Evolutionary conservation across 768 basidiomycete species (phyloP), one percentile per base, ranked within the genome.

Genomic region (Trametes cinnabarina): DNA sequence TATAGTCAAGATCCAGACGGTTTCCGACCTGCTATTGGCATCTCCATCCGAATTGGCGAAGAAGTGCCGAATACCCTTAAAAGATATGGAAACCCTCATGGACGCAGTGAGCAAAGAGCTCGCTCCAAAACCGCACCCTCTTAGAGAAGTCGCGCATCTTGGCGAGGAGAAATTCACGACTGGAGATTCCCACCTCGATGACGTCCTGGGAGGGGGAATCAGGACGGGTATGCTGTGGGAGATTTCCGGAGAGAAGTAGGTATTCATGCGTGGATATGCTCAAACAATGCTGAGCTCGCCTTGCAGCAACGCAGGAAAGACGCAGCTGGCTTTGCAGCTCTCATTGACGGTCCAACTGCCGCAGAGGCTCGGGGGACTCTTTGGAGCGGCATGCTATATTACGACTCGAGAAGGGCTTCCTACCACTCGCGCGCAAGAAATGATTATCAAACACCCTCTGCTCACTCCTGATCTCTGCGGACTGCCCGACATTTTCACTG

Each of bases 301-400:
- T 12, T 3, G 15, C 68, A 99, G 97, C 68, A 88, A 94, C 22
- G 86, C 96, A 25, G 97, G 97, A 37, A 99, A 99, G 74, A 94
- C 94, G 0, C 94, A 98, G 65, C 73, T 98, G 4, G 90, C 89
- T 3, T 77, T 99, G 14, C 94, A 95, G 63, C 79, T 93, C 19
- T 84, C 92, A 3, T 75, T 96, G 28, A 77, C 82, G 20, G 88
- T 90, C 0, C 95, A 98, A 68, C 77, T 91, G 0, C 84, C 90
- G 22, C 65, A 20, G 44, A 67, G 70, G 42, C 72, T 77, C 4
- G 84, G 84, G 9, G 90, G 87, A 20, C 70, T 88, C 26, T 75
- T 68, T 10, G 91, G 88, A 32, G 83, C 88, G 1, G 74, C 86
- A 1, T 91, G 90, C 68, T 94, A 90, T 72, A 73, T 96, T 60